These are phyloP conservation scores for Medicago arabica DNA, from an alignment of 306 rosid species.

Conservation along the genomic window DNA sequence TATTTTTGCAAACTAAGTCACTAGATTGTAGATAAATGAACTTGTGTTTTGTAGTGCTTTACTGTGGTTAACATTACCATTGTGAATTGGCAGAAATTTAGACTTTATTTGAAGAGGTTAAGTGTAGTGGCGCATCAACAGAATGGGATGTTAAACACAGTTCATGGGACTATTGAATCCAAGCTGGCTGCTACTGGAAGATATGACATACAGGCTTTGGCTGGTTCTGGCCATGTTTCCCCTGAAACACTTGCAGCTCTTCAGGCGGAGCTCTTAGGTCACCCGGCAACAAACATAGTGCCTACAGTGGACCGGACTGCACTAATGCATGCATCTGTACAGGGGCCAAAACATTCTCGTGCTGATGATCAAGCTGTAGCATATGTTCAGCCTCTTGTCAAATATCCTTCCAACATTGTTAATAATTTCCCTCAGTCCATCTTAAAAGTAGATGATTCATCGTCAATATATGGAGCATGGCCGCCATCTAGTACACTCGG, in stretches of 20 bases:
- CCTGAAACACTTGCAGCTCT: slow-evolving; percentile 75
- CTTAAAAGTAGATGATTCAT: slow-evolving; percentile 50
- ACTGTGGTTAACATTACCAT: slow-evolving; percentile 15
- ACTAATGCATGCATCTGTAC: slow-evolving; percentile 58
- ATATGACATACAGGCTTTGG: slow-evolving; percentile 61
- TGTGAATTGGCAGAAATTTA: slow-evolving; percentile 44
- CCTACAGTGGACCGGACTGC: slow-evolving; percentile 56
- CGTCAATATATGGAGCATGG: slow-evolving; percentile 63
- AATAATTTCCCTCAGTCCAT: slow-evolving; percentile 53
- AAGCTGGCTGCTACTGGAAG: slow-evolving; percentile 54
- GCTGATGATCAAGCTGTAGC: slow-evolving; percentile 58
- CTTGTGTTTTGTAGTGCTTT: slow-evolving; percentile 9
- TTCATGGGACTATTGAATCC: slow-evolving; percentile 59
- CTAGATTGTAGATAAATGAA: background rate
- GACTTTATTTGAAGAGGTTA: slow-evolving; percentile 49
- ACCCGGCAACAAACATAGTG: slow-evolving; percentile 48
- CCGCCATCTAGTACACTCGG: slow-evolving; percentile 40
- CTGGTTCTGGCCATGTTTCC: slow-evolving; percentile 69
- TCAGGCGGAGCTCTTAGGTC: slow-evolving; percentile 76
- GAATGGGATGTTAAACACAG: slow-evolving; percentile 60
- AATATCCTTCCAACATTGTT: slow-evolving; percentile 51
- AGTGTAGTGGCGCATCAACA: slow-evolving; percentile 71
- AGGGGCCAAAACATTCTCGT: slow-evolving; percentile 50
- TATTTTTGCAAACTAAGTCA: background rate
- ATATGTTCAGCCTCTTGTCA: slow-evolving; percentile 46